phyloP scores from a whole-genome alignment of 2,329 filamentous ascomycete species.

The Aspergillus oerlinghausenensis region DNA sequence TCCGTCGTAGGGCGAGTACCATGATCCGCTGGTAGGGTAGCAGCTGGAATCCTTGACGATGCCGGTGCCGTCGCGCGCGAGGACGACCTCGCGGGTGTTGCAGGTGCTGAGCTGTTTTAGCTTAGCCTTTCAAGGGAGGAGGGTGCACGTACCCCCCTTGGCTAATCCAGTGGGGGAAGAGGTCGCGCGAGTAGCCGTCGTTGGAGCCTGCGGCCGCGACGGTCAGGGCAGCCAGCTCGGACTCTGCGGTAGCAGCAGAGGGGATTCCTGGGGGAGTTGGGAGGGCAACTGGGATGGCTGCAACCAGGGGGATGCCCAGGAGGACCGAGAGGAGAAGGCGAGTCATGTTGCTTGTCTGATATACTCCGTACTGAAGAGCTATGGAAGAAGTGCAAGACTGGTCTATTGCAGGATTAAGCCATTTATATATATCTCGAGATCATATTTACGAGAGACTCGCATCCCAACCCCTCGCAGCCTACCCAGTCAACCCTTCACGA shows the following conservation, averaged over 20 bases:
- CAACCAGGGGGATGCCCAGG: conserved; percentile 11
- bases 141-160: conserved; percentile 37
- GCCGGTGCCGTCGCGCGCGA: conserved; percentile 66
- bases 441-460: no score
- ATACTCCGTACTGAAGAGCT: no score
- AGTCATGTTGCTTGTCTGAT: not conserved
- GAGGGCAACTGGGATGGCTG: conserved; percentile 15
- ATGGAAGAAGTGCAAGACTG: not conserved
- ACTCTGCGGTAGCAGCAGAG: conserved; percentile 51
- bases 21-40: conserved; percentile 60
- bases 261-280: conserved; percentile 60
- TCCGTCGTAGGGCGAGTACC: conserved; percentile 71
- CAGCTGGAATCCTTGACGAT: conserved; percentile 60
- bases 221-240: conserved; percentile 55
- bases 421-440: not conserved
- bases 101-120: conserved; percentile 49
- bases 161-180: conserved; percentile 69
- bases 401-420: not conserved
- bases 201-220: conserved; percentile 54
- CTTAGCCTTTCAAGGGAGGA: no score
- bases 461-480: not conserved
- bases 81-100: conserved; percentile 68
- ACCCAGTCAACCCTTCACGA: not conserved
- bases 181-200: conserved; percentile 58
- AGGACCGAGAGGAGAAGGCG: conserved; percentile 13